These are phyloP conservation scores for Pleurozium schreberi DNA, from an alignment of 225 moss, liverwort and hornwort genomes.

Conservation along the genomic window DNA sequence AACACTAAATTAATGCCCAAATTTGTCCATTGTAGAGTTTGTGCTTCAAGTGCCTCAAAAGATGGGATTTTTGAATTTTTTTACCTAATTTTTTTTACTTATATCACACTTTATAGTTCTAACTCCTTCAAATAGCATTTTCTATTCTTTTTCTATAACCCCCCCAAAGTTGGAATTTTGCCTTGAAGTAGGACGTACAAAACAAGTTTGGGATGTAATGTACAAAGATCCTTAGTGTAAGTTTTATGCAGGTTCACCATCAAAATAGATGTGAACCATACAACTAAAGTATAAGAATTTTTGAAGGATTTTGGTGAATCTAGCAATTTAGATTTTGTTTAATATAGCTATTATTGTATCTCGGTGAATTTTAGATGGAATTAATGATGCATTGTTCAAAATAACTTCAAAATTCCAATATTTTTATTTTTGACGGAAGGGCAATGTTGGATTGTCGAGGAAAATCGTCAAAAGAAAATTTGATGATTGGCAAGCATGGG, in stretches of 20 bases:
- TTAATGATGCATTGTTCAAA: too few species aligned
- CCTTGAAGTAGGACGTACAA: not conserved
- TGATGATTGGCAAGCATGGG: not conserved
- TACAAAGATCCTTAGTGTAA: too few species aligned
- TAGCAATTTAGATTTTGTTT: too few species aligned
- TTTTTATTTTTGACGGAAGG: not conserved
- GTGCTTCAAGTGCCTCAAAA: not conserved
- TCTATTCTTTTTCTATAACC: not conserved
- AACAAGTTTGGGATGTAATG: not conserved
- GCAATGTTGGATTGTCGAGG: rapidly evolving
- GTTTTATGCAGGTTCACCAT: not conserved
- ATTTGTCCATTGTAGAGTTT: not conserved
- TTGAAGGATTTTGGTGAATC: too few species aligned
- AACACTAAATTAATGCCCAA: not conserved
- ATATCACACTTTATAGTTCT: not conserved
- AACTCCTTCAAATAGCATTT: too few species aligned
- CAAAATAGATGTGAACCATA: not conserved
- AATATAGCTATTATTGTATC: not conserved
- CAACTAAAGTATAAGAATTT: not conserved
- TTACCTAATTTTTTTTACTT: not conserved
- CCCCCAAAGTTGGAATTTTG: not conserved
- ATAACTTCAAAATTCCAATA: not conserved
- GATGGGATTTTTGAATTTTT: not conserved
- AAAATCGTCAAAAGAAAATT: not conserved
- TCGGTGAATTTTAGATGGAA: too few species aligned